Base-by-base conservation (phyloP, 768 basidiomycete genomes). In the Trametes cingulata region DNA sequence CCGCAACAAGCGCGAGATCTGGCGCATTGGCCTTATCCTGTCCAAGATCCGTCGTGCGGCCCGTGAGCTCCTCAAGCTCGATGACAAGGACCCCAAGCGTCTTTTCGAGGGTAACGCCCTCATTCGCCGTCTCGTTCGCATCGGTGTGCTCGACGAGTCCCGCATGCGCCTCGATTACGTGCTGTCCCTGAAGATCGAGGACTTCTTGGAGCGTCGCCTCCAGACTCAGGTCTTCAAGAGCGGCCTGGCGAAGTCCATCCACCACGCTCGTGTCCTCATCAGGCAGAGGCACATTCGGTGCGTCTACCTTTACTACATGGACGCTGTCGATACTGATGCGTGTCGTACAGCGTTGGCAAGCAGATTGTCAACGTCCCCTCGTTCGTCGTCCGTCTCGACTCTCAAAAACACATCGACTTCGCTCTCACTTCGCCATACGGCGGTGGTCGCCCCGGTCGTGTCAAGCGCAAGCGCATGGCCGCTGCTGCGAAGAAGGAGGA, bases 161-260 rank as follows among this genome's bases (percentile, higher is more conserved):
- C 90, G 95, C 77, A 98, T 99, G 97, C 88, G 96, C 77, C 92
- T 99, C 79, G 97, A 99, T 90, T 99, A 99, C 88, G 97, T 98
- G 82, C 82, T 99, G 77, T 97, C 96, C 54, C 82, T 98, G 70
- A 98, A 98, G 83, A 87, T 98, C 70, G 97, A 99, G 78, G 97
- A 99, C 80, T 99, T 99, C 90, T 90, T 99, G 90, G 97, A 99
- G 84, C 85, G 97, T 71, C 82, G 97, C 69, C 80, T 99, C 73
- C 97, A 99, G 80, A 99, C 97, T 40, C 97, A 98, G 82, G 97
- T 99, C 70, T 99, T 98, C 91, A 98, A 98, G 86, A 87, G 84
- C 68, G 95, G 95, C 67, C 84, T 99, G 65, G 97, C 97, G 60
- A 98, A 98, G 87, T 88, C 85, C 71, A 97, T 99, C 69, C 97